Conservation (phyloP, 1,284 basidiomycete genomes). For the Fomes fomentarius region DNA sequence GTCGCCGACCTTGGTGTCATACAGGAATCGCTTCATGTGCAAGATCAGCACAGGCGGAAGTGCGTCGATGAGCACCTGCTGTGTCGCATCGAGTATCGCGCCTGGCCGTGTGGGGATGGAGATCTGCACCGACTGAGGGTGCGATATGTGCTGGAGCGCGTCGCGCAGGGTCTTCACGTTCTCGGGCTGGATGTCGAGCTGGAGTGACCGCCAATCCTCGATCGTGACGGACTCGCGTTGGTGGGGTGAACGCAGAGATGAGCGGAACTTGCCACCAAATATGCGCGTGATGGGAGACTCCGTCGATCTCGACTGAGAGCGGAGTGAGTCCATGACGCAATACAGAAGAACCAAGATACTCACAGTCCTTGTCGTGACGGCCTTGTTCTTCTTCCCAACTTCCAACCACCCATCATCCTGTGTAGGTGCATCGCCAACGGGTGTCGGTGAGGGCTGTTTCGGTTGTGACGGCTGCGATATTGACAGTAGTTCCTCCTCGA, state of each 20-base stretch:
- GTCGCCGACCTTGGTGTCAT: constrained; percentile 79
- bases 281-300: constrained; percentile 92
- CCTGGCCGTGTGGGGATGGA: constrained; percentile 61
- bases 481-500: constrained; percentile 90
- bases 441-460: constrained; percentile 29
- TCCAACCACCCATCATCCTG: constrained; percentile 85
- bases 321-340: not conserved
- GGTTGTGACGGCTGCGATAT: constrained; percentile 56
- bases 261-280: constrained; percentile 94
- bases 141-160: constrained; percentile 79
- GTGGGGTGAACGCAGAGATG: constrained; percentile 80
- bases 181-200: constrained; percentile 88
- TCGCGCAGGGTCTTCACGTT: constrained; percentile 83
- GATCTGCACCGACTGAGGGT: constrained; percentile 84
- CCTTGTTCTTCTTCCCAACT: constrained; percentile 90
- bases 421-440: constrained; percentile 41
- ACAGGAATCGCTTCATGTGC: constrained; percentile 93
- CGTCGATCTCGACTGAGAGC: constrained; percentile 67
- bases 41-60: constrained; percentile 88
- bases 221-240: constrained; percentile 88
- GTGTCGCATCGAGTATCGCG: constrained; percentile 78
- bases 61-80: constrained; percentile 86
- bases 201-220: constrained; percentile 91
- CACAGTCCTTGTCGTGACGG: constrained; percentile 82
- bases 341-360: constrained; percentile 31